Evolutionary conservation across 345 rosid species (phyloP).

Genomic region (Aquilaria malaccensis): DNA sequence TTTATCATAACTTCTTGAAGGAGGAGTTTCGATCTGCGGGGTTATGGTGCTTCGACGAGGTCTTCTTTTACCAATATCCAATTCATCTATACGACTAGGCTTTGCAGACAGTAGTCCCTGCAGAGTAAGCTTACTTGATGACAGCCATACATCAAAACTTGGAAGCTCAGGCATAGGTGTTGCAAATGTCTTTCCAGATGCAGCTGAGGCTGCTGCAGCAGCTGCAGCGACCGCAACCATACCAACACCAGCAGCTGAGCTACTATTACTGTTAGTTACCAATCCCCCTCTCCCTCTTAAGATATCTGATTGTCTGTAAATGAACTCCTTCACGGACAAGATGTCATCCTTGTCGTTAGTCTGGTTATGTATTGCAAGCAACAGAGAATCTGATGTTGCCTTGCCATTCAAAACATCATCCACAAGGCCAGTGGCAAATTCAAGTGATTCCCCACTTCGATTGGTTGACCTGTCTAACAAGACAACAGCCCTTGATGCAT

Average conservation of each 20-base stretch:
- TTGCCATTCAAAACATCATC: constrained; percentile 76
- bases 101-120: constrained; percentile 52
- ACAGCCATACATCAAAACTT: constrained; percentile 53
- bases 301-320: constrained; percentile 58
- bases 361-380: constrained; percentile 61
- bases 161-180: constrained; percentile 66
- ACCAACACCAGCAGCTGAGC: constrained; percentile 61
- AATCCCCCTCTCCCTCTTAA: constrained; percentile 77
- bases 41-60: constrained; percentile 39
- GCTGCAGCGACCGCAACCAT: constrained; percentile 91
- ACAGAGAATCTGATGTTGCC: constrained; percentile 59
- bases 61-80: constrained; percentile 45
- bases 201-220: constrained; percentile 78
- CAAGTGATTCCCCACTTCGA: constrained; percentile 57
- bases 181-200: constrained; percentile 45
- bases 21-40: constrained; percentile 36
- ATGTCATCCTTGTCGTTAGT: constrained; percentile 56
- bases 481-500: constrained; percentile 70
- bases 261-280: constrained; percentile 35
- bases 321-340: constrained; percentile 61
- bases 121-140: constrained; percentile 50
- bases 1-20: constrained; percentile 38
- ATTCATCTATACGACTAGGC: constrained; percentile 36
- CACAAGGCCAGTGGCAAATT: constrained; percentile 56
- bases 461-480: constrained; percentile 42